Base-by-base conservation (phyloP, 23 red algal genomes). In the Agarophyton chilense region DNA sequence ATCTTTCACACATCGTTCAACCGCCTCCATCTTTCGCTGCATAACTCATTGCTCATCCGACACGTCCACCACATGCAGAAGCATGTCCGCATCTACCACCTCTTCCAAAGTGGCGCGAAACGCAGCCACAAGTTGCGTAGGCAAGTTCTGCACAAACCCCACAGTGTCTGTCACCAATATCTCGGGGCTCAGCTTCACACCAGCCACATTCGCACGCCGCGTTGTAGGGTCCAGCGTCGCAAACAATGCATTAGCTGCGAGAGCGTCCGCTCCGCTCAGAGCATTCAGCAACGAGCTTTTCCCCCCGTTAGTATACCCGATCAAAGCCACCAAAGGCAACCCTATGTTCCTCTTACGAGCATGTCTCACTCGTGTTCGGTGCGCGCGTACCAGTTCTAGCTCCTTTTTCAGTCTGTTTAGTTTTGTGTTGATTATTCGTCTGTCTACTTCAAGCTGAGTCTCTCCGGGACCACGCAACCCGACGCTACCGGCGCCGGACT, bases 61-160 rank as follows among this genome's bases (percentile, higher is more conserved):
- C n/a, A 38, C 77, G 67, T 98, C 96, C 22, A 98, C 90, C 14
- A 98, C 96, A 52, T 98, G 96, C 58, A 98, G 61, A 44, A 98
- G 75, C 52, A 95, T 82, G 50, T 98, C 96, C 17, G 96, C 96
- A 17, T 93, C 96, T 46, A 88, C 73, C 17, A 98, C 94, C 81
- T 93, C 96, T 55, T 98, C 96, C 36, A 98, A 82, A 11, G 96
- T 98, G 14, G 96, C 92, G 1, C 93, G 89, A 82, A 98, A 98
- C 39, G 96, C 96, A 21, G 96, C 96, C 19, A 95, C 86, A 65
- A 98, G 88, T 45, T 93, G 82, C 44, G 96, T 98, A 21, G 96
- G 96, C 36, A 98, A 90, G 60, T 98, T 98, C 80, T 95, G 93
- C 39, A 98, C 94, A 91, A 98, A 98, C 0, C 96, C 96, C 1